Evolutionary conservation across 768 basidiomycete species (phyloP), one percentile per base, ranked within the genome.

Genomic region (Glaciozyma martinii): DNA sequence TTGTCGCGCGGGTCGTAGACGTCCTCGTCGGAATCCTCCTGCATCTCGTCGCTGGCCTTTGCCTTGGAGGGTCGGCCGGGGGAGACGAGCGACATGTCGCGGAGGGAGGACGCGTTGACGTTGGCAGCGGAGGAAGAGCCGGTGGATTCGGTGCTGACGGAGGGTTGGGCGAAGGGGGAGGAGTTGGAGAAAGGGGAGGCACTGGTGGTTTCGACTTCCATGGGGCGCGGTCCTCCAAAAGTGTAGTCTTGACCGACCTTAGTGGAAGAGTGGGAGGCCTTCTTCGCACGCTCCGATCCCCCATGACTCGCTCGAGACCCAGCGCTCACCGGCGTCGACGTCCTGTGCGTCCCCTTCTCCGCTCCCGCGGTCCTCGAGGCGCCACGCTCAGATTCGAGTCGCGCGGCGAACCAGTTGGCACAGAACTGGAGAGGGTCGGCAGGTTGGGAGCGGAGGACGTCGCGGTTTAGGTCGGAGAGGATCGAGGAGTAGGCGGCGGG

Each of bases 391-490:
- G 90, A 88, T 69, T 90, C 87, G 57, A 93, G 80, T 61, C 89
- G 84, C 66, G 82, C 81, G 75, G 92, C 88, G 78, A 98, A 97
- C 92, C 92, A 98, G 73, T 86, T 90, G 55, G 93, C 85, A 49
- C 76, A 77, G 73, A 75, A 78, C 77, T 97, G 94, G 54, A 95
- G 85, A 6, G 86, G 84, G 74, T 98, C 94, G 72, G 83, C 85
- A 27, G 94, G 92, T 76, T 91, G 89, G 6, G 84, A 89, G 69
- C 88, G 86, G 50, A 88, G 81, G 50, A 83, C 84, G 76, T 94
- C 93, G 75, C 89, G 85, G 70, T 88, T 86, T 61, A 97, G 81
- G 75, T 97, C 91, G 62, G 80, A 81, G 68, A 95, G 80, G 68
- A 97, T 87, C 49, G 80, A 78, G 69, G 90, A 86, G 76, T 90